phyloP scores from a whole-genome alignment of 2,329 filamentous ascomycete genomes.

The Talaromyces sp. region DNA sequence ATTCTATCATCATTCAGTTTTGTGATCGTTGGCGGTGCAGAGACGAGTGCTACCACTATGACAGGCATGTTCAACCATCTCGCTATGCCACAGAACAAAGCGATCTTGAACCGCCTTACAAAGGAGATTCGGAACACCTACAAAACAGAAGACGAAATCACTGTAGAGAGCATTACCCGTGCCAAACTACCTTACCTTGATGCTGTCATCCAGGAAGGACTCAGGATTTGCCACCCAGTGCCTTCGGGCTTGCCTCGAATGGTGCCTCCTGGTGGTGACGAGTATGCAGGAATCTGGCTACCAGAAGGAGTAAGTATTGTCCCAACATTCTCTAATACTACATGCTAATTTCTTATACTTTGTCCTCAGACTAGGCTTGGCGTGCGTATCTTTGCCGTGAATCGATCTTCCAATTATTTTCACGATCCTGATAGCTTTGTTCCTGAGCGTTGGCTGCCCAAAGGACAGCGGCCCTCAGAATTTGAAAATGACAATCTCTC shows the following conservation, averaged over 20 bases:
- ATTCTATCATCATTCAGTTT: constrained; percentile 1
- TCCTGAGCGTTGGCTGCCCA: background rate
- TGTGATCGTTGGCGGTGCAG: background rate
- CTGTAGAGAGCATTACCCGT: background rate
- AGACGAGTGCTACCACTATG: background rate
- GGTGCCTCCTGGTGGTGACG: background rate
- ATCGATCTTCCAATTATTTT: constrained; percentile 5
- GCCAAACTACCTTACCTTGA: background rate
- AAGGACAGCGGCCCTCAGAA: background rate
- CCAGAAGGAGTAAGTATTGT: background rate
- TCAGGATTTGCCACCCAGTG: background rate
- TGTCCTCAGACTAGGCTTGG: background rate
- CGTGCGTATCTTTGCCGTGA: constrained; percentile 1
- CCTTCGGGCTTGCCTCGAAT: background rate
- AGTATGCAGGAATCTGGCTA: constrained; percentile 3
- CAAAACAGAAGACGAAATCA: background rate
- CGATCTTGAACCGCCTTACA: background rate
- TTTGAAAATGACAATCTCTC: background rate
- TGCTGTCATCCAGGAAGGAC: background rate
- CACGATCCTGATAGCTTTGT: constrained; percentile 2
- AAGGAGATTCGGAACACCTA: background rate
- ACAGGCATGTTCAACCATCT: background rate
- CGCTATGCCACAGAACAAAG: background rate
- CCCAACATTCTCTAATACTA: background rate
- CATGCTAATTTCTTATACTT: background rate